Conservation (phyloP, 2,329 filamentous ascomycete species). For the Colletotrichum abscissum region DNA sequence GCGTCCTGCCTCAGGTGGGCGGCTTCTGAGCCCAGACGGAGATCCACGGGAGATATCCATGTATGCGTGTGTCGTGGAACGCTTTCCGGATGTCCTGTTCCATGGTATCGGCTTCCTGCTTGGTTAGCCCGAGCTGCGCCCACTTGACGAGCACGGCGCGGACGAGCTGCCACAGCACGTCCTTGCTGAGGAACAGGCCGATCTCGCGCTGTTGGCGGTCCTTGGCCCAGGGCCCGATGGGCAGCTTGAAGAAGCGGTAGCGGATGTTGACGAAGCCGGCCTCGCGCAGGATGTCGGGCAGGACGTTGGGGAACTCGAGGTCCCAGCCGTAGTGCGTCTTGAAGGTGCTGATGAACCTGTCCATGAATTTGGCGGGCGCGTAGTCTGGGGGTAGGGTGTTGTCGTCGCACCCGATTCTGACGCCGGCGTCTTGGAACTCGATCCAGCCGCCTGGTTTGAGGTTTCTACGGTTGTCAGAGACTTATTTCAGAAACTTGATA, state of each 20-base stretch:
- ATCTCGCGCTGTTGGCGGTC: conserved; percentile 48
- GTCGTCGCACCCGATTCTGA: conserved; percentile 47
- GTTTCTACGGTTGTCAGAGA: conserved; percentile 39
- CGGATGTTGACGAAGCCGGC: conserved; percentile 50
- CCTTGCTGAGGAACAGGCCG: conserved; percentile 47
- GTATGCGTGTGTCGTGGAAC: conserved; percentile 46
- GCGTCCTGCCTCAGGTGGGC: neutral
- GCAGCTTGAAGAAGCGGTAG: conserved; percentile 43
- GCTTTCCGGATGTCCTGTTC: conserved; percentile 45
- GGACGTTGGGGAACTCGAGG: conserved; percentile 42
- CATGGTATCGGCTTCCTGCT: conserved; percentile 47
- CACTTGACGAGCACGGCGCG: conserved; percentile 46
- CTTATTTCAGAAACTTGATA: conserved; percentile 13
- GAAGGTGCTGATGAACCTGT: conserved; percentile 46
- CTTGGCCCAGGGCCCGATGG: conserved; percentile 52
- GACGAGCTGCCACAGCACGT: conserved; percentile 48
- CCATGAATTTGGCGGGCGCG: conserved; percentile 42
- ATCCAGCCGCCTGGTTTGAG: conserved; percentile 53
- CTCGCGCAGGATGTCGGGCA: conserved; percentile 44
- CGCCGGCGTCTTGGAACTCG: conserved; percentile 50
- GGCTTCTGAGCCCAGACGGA: conserved; percentile 53
- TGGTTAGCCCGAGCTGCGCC: conserved; percentile 44
- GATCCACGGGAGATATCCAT: conserved; percentile 49
- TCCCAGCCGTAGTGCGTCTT: conserved; percentile 49
- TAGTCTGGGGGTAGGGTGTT: conserved; percentile 37